Evolutionary conservation across 768 basidiomycete species (phyloP).

Genomic region (Kwoniella bestiolae): DNA sequence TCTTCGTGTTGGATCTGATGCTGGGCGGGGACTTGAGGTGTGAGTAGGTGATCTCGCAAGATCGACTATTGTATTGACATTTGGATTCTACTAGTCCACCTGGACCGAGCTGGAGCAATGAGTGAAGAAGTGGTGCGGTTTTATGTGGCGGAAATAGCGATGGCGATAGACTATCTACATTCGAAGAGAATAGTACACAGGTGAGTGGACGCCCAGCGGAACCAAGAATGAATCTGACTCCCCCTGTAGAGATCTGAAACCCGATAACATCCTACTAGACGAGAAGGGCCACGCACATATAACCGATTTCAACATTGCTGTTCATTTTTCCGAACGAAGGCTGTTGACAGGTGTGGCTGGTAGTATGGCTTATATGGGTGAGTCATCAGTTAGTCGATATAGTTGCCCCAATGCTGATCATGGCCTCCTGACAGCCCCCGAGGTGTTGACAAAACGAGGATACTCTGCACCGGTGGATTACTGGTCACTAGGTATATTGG

Average conservation of each 20-base stretch:
- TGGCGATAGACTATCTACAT: constrained; percentile 86
- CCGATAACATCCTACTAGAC: constrained; percentile 95
- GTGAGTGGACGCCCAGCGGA: constrained; percentile 64
- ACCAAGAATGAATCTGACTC: constrained; percentile 29
- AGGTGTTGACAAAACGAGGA: constrained; percentile 89
- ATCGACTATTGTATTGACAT: too few relatives aligned
- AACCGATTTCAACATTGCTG: constrained; percentile 98
- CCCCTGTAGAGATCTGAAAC: constrained; percentile 80
- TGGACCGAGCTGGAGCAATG: constrained; percentile 77
- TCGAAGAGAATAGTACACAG: constrained; percentile 94
- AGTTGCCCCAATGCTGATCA: constrained; percentile 9
- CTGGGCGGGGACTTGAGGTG: constrained; percentile 91
- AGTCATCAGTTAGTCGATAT: constrained; percentile 34
- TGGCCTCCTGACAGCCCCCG: constrained; percentile 64
- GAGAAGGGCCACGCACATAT: constrained; percentile 92
- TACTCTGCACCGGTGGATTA: constrained; percentile 94
- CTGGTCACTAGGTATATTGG: constrained; percentile 95
- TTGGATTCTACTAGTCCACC: constrained; percentile 68
- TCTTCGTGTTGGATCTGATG: constrained; percentile 98
- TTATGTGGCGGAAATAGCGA: constrained; percentile 85
- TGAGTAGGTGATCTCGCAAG: too few relatives aligned
- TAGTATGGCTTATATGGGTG: constrained; percentile 99
- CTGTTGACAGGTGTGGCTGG: constrained; percentile 92
- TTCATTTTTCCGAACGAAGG: constrained; percentile 89
- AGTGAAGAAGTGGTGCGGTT: constrained; percentile 80